Base-by-base conservation (phyloP, 768 basidiomycete species). In the Candolleomyces eurysporus region DNA sequence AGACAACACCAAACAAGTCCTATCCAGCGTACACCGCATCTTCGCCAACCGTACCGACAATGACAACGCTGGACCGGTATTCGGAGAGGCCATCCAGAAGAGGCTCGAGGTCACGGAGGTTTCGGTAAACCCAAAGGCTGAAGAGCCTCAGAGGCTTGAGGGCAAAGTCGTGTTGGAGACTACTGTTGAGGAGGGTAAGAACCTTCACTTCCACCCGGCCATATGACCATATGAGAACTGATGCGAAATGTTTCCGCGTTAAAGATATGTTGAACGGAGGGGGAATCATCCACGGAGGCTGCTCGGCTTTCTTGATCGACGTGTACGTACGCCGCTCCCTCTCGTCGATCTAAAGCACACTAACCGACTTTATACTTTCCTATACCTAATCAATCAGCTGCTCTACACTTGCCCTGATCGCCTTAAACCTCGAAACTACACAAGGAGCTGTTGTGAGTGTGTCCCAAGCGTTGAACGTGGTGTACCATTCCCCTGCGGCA, bases 401-500 rank as follows among this genome's bases (percentile, higher is more conserved):
- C 57, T 83, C 86, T 5, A 69, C 84, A 14, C 60, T 85, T 60
- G 76, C 82, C 5, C 70, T 85, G 26, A 71, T 72, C n/a, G 76
- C 76, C 4, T 67, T 78, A 5, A 68, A 43, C 57, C 58, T 66
- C 66, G 70, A 54, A 59, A 71, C 63, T 52, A 66, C 56, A 45
- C 75, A 68, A 17, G 65, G 69, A 1, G 26, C 67, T 9, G 57
- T 63, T 19, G 53, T 42, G 0, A 75, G 74, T 32, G 84, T 86
- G 8, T 83, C 84, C 0, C 83, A 84, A 64, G 78, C 83, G 0
- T 67, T 86, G 48, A 80, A 83, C 49, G 71, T 84, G 5, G 73
- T 82, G 19, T 86, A 82, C 59, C 85, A 86, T 59, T 80, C 84
- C 54, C 85, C 85, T n/a, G 85, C 84, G 21, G 63, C 64, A 11